Evolutionary conservation across 345 rosid species (phyloP), one percentile per base, ranked within the genome.

Genomic region (Hevea brasiliensis): DNA sequence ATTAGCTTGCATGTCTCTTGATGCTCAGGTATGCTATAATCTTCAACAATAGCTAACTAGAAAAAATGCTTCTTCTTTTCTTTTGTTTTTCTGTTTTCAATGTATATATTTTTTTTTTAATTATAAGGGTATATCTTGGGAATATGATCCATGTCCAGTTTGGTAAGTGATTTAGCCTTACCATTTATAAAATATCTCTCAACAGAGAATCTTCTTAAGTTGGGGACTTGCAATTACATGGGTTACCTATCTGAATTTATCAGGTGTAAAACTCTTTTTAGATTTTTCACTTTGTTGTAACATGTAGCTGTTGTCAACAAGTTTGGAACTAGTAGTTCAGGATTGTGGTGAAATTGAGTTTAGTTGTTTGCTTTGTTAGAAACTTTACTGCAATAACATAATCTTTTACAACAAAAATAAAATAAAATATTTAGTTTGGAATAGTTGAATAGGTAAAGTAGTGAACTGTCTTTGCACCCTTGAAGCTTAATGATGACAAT

Each of bases 1-100:
- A 61, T 51, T 92, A 63, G 86, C 96, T 67, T 95, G 98, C 89
- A 83, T 81, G 84, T 87, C 94, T 70, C 89, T 95, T 81, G 97
- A 91, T 86, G 83, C 89, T 59, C 95, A 92, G 97, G 98, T 92
- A 78, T 79, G 82, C 75, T 50, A 18, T 48, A 74, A 20, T 74
- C 71, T 66, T 40, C 40, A 57, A 65, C 24, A 54, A 45, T 69
- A 48, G 41, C 68, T 68, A 66, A 58, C 9, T 24, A 14, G 18
- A 26, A 27, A 79, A 27, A 6, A 29, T 40, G 24, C 65, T 62
- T 20, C 15, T 27, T 47, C 41, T 59, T 24, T 58, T 29, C 18
- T 53, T 65, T 14, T 48, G 17, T 26, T 7, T 27, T 26, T 66
- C 14, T 6, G n/a, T 18, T 47, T 40, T 40, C 29, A 42, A 6